Conservation (phyloP, 192 early-diverging fungal genomes). For the Pecoramyces ruminantium region DNA sequence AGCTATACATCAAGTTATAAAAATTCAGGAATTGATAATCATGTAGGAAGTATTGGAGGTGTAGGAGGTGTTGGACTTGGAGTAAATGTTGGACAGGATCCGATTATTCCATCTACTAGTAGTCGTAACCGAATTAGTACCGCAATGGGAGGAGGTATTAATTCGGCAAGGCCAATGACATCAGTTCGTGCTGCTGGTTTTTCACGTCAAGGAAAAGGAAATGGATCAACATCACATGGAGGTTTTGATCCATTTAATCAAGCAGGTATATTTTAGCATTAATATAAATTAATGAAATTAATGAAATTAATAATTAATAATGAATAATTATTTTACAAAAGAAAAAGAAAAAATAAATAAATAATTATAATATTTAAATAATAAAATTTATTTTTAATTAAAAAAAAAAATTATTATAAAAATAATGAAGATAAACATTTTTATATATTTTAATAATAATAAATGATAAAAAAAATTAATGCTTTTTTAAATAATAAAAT, state of each 20-base stretch:
- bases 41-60: conserved; percentile 3
- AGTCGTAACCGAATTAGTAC: background rate
- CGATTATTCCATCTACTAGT: conserved; percentile 1
- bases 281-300: too few relatives aligned
- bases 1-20: background rate
- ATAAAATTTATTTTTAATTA: too few relatives aligned
- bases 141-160: background rate
- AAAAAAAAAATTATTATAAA: too few relatives aligned
- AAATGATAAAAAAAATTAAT: too few relatives aligned
- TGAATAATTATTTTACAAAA: too few relatives aligned
- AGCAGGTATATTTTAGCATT: conserved; percentile 14
- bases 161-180: conserved; percentile 28
- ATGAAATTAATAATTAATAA: too few relatives aligned
- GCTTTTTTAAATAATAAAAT: too few relatives aligned
- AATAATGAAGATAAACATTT: too few relatives aligned
- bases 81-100: conserved; percentile 2
- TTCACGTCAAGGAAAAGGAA: conserved; percentile 21
- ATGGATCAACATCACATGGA: conserved; percentile 11
- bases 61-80: conserved; percentile 7
- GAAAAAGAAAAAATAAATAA: too few relatives aligned
- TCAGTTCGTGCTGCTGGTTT: conserved; percentile 36
- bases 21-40: background rate
- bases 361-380: too few relatives aligned
- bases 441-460: too few relatives aligned
- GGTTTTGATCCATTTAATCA: conserved; percentile 40